A percentile compares a stretch with the other conserved stretches of the same genome.
These are phyloP conservation scores for Candida pini DNA, from an alignment of 805 yeast genomes.

Conservation along the genomic window DNA sequence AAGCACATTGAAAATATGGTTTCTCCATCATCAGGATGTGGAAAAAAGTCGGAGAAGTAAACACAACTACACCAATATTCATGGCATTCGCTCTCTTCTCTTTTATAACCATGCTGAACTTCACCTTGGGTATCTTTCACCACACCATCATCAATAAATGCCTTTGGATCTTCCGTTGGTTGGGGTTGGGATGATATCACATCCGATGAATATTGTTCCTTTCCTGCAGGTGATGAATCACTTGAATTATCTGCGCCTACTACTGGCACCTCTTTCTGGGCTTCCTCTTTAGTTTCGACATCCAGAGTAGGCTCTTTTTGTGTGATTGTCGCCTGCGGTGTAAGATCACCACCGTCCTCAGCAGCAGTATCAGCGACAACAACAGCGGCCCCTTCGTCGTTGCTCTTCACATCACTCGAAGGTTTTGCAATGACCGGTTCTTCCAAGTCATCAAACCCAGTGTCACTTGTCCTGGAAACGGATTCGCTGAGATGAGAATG, in stretches of 20 bases:
- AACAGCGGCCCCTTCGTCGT: not conserved
- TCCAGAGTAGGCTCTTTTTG: conserved; percentile 2
- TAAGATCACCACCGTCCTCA: conserved; percentile 1
- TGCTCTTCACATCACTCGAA: not conserved
- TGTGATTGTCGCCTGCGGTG: conserved; percentile 24
- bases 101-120: conserved; percentile 17
- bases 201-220: not conserved
- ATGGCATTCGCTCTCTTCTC: conserved; percentile 26
- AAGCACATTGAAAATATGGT: conserved; percentile 7
- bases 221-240: not conserved
- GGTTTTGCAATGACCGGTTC: not conserved
- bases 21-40: conserved; percentile 9
- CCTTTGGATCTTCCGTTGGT: not conserved
- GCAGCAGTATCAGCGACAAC: not conserved
- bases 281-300: not conserved
- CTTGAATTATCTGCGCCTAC: not conserved
- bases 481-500: conserved; percentile 16
- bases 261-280: not conserved
- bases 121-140: conserved; percentile 8
- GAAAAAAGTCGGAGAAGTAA: conserved; percentile 5
- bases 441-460: not conserved
- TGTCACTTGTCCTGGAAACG: conserved; percentile 1
- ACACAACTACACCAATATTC: conserved; percentile 20
- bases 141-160: not conserved
- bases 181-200: not conserved